Evolutionary conservation across 139 green algal species (phyloP).

Genomic region (Cymbomonas tetramitiformis): DNA sequence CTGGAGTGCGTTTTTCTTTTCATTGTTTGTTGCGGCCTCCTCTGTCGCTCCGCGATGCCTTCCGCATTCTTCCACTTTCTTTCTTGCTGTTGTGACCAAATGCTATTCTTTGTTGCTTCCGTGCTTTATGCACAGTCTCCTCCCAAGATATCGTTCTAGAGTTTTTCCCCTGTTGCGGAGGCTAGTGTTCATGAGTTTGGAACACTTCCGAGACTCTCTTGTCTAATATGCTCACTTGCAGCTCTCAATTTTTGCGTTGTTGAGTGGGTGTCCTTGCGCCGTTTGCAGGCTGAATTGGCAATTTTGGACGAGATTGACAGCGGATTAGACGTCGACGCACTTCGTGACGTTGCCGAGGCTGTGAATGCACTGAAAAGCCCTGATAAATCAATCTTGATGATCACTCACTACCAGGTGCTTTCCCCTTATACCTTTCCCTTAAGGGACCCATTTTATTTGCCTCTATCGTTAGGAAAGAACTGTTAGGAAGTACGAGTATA

Average conservation of each 20-base stretch:
- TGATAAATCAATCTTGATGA: constrained; percentile 66
- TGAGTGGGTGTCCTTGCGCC: neutral
- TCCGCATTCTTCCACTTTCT: no score
- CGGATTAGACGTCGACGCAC: constrained; percentile 81
- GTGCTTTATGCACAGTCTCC: no score
- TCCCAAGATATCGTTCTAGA: no score
- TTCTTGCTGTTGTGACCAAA: no score
- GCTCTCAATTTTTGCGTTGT: constrained; percentile 1
- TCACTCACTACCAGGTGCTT: constrained; percentile 99
- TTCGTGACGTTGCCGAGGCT: constrained; percentile 44
- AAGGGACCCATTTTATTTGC: no score
- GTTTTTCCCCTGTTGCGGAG: no score
- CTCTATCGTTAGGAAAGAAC: no score
- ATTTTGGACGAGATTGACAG: constrained; percentile 71
- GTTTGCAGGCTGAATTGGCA: constrained; percentile 31
- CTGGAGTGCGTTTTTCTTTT: neutral
- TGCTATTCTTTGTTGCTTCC: no score
- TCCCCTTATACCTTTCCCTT: no score
- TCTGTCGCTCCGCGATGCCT: constrained; percentile 4
- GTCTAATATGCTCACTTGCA: neutral
- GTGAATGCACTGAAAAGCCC: constrained; percentile 51
- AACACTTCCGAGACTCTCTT: neutral
- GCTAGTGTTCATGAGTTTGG: no score
- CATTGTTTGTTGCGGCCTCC: neutral
- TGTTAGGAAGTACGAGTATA: no score